A percentile compares a stretch with the other conserved stretches of the same genome.
phyloP scores from a whole-genome alignment of 2,329 filamentous ascomycete genomes.

The Boeremia lycopersici region DNA sequence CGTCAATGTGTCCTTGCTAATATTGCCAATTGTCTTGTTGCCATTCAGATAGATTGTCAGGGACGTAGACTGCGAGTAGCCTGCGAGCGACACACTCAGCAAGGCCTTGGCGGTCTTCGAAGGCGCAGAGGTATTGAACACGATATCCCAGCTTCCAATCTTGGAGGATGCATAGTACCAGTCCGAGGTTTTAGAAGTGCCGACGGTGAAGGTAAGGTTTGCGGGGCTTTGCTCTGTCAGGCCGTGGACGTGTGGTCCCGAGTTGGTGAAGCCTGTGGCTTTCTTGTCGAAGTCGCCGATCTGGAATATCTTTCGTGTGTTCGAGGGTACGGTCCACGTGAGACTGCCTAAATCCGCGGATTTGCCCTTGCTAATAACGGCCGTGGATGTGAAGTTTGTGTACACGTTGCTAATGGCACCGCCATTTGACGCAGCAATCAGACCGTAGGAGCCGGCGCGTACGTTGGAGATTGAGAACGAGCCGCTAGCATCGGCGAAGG shows the following conservation, averaged over 20 bases:
- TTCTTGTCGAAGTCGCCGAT: slow-evolving; percentile 54
- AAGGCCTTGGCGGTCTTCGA: slow-evolving; percentile 33
- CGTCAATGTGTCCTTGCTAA: slow-evolving; percentile 35
- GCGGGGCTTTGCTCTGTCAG: slow-evolving; percentile 50
- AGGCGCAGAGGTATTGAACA: slow-evolving; percentile 33
- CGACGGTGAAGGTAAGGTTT: slow-evolving; percentile 50
- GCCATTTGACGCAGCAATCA: slow-evolving; percentile 56
- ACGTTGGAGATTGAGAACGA: slow-evolving; percentile 50
- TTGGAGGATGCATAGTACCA: slow-evolving; percentile 55
- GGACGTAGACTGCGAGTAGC: slow-evolving; percentile 48
- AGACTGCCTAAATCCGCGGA: slow-evolving; percentile 42
- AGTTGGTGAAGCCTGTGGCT: slow-evolving; percentile 49
- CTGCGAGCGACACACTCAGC: slow-evolving; percentile 50
- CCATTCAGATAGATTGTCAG: slow-evolving; percentile 46
- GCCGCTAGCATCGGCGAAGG: slow-evolving; percentile 49
- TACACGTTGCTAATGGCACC: slow-evolving; percentile 51
- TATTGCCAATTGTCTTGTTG: slow-evolving; percentile 37
- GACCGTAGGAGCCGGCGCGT: slow-evolving; percentile 50
- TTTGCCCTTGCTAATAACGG: slow-evolving; percentile 40
- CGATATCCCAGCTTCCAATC: slow-evolving; percentile 26
- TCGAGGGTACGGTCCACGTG: slow-evolving; percentile 45
- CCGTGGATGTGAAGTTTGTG: slow-evolving; percentile 48
- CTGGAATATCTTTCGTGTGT: slow-evolving; percentile 50
- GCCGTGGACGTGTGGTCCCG: slow-evolving; percentile 51
- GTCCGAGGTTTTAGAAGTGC: slow-evolving; percentile 38